phyloP scores from a whole-genome alignment of 2,329 filamentous ascomycete genomes.

The Monosporascus sp. region DNA sequence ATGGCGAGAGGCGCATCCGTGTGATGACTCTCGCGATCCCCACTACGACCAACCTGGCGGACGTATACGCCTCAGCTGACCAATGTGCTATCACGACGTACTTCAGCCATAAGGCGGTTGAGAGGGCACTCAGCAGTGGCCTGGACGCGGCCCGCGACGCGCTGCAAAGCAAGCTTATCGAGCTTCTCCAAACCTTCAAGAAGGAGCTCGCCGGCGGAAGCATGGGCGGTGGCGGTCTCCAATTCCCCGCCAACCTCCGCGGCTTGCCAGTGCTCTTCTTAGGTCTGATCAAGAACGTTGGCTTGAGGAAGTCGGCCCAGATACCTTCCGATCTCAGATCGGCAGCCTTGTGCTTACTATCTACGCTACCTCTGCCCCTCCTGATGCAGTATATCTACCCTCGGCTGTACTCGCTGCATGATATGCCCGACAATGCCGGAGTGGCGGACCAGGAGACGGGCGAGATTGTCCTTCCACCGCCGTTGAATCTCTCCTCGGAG shows the following conservation, averaged over 20 bases:
- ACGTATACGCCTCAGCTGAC: constrained; percentile 91
- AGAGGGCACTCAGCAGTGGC: constrained; percentile 77
- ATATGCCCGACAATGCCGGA: constrained; percentile 93
- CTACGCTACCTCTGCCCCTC: constrained; percentile 83
- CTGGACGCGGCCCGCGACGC: constrained; percentile 88
- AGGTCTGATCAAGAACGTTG: constrained; percentile 92
- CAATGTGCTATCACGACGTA: constrained; percentile 90
- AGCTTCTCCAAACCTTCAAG: constrained; percentile 90
- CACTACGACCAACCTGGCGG: constrained; percentile 83
- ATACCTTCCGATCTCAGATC: constrained; percentile 92
- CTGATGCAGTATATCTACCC: constrained; percentile 92
- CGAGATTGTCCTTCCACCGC: constrained; percentile 80
- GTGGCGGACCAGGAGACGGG: constrained; percentile 79
- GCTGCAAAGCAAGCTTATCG: constrained; percentile 83
- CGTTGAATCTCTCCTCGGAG: constrained; percentile 82
- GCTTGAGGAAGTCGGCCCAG: constrained; percentile 84
- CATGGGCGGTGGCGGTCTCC: constrained; percentile 83
- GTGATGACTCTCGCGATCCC: constrained; percentile 91
- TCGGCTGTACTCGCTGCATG: constrained; percentile 79
- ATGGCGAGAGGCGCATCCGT: constrained; percentile 90
- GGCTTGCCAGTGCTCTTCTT: constrained; percentile 87
- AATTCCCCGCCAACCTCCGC: constrained; percentile 89
- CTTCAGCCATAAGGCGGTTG: constrained; percentile 96
- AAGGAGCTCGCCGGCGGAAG: constrained; percentile 95
- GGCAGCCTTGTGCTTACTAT: constrained; percentile 88